Conservation (phyloP, 108 stramenopile genomes). For the Seminavis robusta region DNA sequence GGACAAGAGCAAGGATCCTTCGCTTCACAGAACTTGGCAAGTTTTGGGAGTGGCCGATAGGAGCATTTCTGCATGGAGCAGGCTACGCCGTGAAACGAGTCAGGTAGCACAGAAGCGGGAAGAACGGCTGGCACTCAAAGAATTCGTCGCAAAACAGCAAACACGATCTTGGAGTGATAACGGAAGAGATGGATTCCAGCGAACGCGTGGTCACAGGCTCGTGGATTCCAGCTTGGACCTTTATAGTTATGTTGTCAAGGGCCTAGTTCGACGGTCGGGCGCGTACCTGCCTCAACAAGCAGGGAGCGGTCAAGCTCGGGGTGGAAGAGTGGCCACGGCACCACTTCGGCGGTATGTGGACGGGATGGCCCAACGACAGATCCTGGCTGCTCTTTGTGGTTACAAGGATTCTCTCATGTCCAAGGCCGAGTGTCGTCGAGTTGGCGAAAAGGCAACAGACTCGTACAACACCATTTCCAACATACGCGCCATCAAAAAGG, state of each 20-base stretch:
- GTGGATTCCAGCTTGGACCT: slow-evolving; percentile 76
- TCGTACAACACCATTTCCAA: slow-evolving; percentile 48
- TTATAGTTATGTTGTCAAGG: slow-evolving; percentile 45
- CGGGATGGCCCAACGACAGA: slow-evolving; percentile 75
- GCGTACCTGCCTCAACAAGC: slow-evolving; percentile 54
- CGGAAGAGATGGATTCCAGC: slow-evolving; percentile 58
- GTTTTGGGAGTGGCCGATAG: slow-evolving; percentile 59
- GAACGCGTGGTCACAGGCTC: slow-evolving; percentile 66
- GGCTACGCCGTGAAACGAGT: slow-evolving; percentile 32
- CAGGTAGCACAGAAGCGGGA: slow-evolving; percentile 60
- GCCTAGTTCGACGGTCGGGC: slow-evolving; percentile 39
- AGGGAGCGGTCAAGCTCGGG: slow-evolving; percentile 48
- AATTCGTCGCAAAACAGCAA: slow-evolving; percentile 40
- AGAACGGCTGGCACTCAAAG: slow-evolving; percentile 43
- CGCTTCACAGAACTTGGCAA: slow-evolving; percentile 28
- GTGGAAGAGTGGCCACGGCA: slow-evolving; percentile 68
- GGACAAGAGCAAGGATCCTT: neutral
- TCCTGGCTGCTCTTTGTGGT: slow-evolving; percentile 58
- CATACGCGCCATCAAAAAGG: slow-evolving; percentile 32
- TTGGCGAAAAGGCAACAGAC: slow-evolving; percentile 40
- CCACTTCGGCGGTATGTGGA: slow-evolving; percentile 84
- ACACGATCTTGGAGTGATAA: neutral
- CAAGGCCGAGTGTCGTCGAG: slow-evolving; percentile 50
- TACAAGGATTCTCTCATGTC: slow-evolving; percentile 61
- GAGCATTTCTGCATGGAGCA: slow-evolving; percentile 48